phyloP scores from a whole-genome alignment of 257 asterid genomes.

The Penstemon davidsonii region DNA sequence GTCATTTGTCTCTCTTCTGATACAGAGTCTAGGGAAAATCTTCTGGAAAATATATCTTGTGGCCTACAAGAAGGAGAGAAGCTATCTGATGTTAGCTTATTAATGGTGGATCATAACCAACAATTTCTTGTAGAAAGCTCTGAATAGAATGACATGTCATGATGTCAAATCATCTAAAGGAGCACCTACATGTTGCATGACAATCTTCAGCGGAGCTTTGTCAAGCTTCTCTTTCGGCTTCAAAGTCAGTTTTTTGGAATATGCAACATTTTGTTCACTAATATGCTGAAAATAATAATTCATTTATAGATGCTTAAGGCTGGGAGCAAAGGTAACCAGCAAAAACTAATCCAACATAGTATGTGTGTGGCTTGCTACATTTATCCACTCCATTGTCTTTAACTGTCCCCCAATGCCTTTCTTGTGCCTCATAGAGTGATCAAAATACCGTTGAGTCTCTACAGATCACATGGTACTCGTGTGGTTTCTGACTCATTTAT shows the following conservation, averaged over 20 bases:
- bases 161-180: slow-evolving; percentile 35
- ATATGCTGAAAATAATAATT: slow-evolving; percentile 51
- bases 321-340: slow-evolving; percentile 93
- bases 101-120: slow-evolving; percentile 56
- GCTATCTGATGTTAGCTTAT: slow-evolving; percentile 48
- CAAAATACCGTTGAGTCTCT: slow-evolving; percentile 40
- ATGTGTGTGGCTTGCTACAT: slow-evolving; percentile 95
- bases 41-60: too few relatives aligned
- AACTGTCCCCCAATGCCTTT: slow-evolving; percentile 59
- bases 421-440: slow-evolving; percentile 79
- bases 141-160: slow-evolving; percentile 37
- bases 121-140: slow-evolving; percentile 54
- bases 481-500: slow-evolving; percentile 42
- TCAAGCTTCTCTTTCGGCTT: slow-evolving; percentile 72
- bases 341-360: slow-evolving; percentile 84
- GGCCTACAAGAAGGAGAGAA: too few relatives aligned
- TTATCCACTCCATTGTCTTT: slow-evolving; percentile 69
- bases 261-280: slow-evolving; percentile 70
- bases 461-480: slow-evolving; percentile 26
- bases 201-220: slow-evolving; percentile 58
- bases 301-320: slow-evolving; percentile 85
- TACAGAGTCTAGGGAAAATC: too few relatives aligned
- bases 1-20: too few relatives aligned
- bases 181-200: slow-evolving; percentile 40
- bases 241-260: slow-evolving; percentile 61